These are phyloP conservation scores for Kazachstania africana DNA, from an alignment of 805 yeast species.

Conservation along the genomic window DNA sequence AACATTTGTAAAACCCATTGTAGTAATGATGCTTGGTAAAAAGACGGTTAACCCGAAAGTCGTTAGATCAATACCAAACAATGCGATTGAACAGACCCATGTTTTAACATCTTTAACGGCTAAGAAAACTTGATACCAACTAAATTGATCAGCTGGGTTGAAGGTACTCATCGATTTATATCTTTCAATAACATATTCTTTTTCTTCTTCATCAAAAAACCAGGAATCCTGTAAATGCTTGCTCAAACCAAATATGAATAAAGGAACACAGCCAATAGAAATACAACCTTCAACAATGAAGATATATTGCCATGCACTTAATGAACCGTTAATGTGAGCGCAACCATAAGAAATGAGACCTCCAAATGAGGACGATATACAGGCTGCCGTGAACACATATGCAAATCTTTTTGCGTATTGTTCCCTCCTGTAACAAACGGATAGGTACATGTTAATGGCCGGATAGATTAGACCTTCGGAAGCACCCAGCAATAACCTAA, in stretches of 20 bases:
- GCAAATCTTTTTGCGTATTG: conserved; percentile 40
- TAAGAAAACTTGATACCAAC: conserved; percentile 26
- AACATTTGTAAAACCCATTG: conserved; percentile 44
- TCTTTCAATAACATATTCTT: conserved; percentile 27
- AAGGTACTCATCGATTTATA: conserved; percentile 26
- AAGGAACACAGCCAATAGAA: conserved; percentile 29
- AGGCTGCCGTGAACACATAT: conserved; percentile 39
- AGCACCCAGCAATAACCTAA: conserved; percentile 39
- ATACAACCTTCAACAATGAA: conserved; percentile 40
- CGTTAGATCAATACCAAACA: conserved; percentile 31
- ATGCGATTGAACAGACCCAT: conserved; percentile 24
- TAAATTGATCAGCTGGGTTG: conserved; percentile 27
- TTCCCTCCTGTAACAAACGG: conserved; percentile 35
- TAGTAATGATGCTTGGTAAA: conserved; percentile 26
- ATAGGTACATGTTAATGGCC: conserved; percentile 34
- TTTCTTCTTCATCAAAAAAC: conserved; percentile 32
- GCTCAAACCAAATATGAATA: conserved; percentile 30
- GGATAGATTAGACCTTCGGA: conserved; percentile 44
- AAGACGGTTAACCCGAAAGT: conserved; percentile 34
- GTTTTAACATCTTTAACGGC: conserved; percentile 23
- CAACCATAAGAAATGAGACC: conserved; percentile 42
- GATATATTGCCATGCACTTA: conserved; percentile 41
- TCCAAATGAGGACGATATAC: conserved; percentile 44
- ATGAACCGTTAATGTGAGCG: conserved; percentile 29
- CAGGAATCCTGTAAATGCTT: conserved; percentile 29